These are phyloP conservation scores for Mycena latifolia DNA, from an alignment of 768 basidiomycete genomes.

Conservation along the genomic window DNA sequence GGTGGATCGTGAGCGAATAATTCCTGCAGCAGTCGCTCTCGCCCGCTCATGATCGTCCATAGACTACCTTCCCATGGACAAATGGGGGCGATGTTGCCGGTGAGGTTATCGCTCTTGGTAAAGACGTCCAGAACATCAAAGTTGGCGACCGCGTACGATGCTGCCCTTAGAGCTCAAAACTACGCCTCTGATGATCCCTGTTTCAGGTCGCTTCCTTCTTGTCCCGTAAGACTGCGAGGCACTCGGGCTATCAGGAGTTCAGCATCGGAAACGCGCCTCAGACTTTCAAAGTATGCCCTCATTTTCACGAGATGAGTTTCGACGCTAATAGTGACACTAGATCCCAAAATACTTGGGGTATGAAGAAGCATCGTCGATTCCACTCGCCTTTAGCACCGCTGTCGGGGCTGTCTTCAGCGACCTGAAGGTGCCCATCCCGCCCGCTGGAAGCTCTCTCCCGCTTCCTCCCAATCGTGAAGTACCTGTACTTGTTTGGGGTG, in stretches of 20 bases:
- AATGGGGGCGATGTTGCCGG: conserved; percentile 23
- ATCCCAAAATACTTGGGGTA: conserved; percentile 22
- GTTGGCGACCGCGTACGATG: conserved; percentile 27
- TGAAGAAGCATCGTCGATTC: conserved; percentile 25
- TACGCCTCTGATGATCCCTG: conserved; percentile 24
- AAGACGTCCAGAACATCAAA: conserved; percentile 24
- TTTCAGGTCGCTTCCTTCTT: conserved; percentile 23
- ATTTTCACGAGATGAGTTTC: conserved; percentile 22
- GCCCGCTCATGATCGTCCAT: conserved; percentile 19
- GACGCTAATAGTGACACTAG: conserved; percentile 19
- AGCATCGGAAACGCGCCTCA: conserved; percentile 27
- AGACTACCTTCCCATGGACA: conserved; percentile 23
- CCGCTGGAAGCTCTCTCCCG: conserved; percentile 24
- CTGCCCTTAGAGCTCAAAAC: conserved; percentile 25
- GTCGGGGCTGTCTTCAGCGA: conserved; percentile 24
- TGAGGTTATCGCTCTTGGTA: conserved; percentile 23
- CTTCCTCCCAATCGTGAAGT: conserved; percentile 24
- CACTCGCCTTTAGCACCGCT: conserved; percentile 26
- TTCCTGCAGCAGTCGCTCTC: conserved; percentile 17
- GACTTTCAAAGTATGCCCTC: conserved; percentile 27
- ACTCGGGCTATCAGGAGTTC: conserved; percentile 26
- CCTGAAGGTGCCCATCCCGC: conserved; percentile 18
- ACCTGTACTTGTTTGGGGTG: conserved; percentile 28
- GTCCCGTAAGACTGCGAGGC: conserved; percentile 25
- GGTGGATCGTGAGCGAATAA: conserved; percentile 18